These are phyloP conservation scores for Rhizoctonia solani DNA, from an alignment of 1,284 basidiomycete species.

Conservation along the genomic window DNA sequence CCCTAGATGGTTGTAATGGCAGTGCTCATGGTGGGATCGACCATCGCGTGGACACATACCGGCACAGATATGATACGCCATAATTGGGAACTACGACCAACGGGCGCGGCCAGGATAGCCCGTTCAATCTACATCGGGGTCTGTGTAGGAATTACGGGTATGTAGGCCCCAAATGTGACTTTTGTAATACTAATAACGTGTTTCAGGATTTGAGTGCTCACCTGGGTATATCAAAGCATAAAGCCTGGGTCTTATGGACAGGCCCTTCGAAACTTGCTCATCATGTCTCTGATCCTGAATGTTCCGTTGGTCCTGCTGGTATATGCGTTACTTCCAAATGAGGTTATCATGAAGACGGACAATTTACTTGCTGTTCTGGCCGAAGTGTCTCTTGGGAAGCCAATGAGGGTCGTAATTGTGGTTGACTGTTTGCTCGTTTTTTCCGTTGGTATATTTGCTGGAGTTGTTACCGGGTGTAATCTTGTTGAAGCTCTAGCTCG, in stretches of 20 bases:
- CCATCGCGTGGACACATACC: slow-evolving; percentile 55
- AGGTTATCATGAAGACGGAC: slow-evolving; percentile 52
- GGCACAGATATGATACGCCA: slow-evolving; percentile 55
- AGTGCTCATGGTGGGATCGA: slow-evolving; percentile 54
- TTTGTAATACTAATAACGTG: not conserved
- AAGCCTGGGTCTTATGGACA: slow-evolving; percentile 56
- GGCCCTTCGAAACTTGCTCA: slow-evolving; percentile 67
- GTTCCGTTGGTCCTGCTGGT: slow-evolving; percentile 60
- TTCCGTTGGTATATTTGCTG: slow-evolving; percentile 69
- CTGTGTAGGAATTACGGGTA: slow-evolving; percentile 68
- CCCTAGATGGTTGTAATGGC: slow-evolving; percentile 62
- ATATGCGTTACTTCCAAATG: slow-evolving; percentile 59
- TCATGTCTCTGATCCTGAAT: slow-evolving; percentile 59
- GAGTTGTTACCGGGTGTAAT: slow-evolving; percentile 60
- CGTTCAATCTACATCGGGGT: slow-evolving; percentile 63
- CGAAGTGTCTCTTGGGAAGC: slow-evolving; percentile 60
- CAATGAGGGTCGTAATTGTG: slow-evolving; percentile 65
- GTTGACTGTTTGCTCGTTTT: slow-evolving; percentile 68
- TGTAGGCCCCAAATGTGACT: not conserved
- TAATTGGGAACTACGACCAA: slow-evolving; percentile 57
- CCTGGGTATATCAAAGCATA: slow-evolving; percentile 68
- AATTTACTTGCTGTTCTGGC: slow-evolving; percentile 67
- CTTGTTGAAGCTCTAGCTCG: slow-evolving; percentile 61
- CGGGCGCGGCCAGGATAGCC: slow-evolving; percentile 45
- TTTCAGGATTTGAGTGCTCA: slow-evolving; percentile 52